Conservation (phyloP, 768 basidiomycete species). For the Calocybe indica region DNA sequence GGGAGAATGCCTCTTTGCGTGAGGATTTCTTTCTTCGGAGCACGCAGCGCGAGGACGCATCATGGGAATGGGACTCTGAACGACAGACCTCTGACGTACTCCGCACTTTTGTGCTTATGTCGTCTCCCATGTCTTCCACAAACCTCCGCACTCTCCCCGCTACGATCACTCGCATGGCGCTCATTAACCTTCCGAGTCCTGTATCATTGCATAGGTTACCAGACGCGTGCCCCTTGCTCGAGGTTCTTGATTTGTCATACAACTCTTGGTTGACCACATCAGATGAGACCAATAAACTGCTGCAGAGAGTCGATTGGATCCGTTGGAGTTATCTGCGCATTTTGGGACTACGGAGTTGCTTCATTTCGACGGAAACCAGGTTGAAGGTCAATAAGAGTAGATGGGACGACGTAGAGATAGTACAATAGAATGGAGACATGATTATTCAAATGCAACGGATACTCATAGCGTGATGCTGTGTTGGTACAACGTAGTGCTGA, state of each 20-base stretch:
- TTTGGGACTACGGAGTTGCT: constrained; percentile 53
- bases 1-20: constrained; percentile 40
- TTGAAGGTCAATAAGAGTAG: constrained; percentile 49
- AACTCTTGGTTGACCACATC: constrained; percentile 39
- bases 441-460: constrained; percentile 3
- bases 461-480: background rate
- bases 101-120: constrained; percentile 45
- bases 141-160: constrained; percentile 50
- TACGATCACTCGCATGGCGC: constrained; percentile 57
- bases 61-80: constrained; percentile 40
- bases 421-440: constrained; percentile 24
- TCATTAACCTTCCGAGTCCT: constrained; percentile 43
- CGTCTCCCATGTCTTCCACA: constrained; percentile 35
- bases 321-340: constrained; percentile 48
- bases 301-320: constrained; percentile 53
- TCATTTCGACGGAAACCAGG: constrained; percentile 34
- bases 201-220: constrained; percentile 55
- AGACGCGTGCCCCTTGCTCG: constrained; percentile 52
- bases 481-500: background rate
- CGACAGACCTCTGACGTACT: constrained; percentile 29
- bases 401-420: constrained; percentile 58
- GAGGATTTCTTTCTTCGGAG: constrained; percentile 34
- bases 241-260: constrained; percentile 62
- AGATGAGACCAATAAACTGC: constrained; percentile 23
- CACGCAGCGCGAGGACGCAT: background rate